These are phyloP conservation scores for Zymoseptoria ardabiliae DNA, from an alignment of 2,329 filamentous ascomycete species.

Conservation along the genomic window DNA sequence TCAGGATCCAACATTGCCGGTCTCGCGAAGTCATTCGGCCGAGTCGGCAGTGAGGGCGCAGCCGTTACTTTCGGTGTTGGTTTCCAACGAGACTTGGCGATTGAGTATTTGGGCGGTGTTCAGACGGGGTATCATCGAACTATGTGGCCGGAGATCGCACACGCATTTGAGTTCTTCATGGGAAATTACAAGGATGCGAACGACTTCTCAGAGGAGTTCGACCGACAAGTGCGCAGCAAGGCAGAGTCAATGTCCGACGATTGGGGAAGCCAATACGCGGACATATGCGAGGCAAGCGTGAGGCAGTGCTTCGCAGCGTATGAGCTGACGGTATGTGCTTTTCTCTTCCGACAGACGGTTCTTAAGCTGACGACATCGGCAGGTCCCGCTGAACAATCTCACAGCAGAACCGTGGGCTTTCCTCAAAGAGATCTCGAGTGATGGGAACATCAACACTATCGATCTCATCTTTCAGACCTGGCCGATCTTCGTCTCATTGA, in stretches of 20 bases:
- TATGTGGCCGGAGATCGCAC: constrained; percentile 16
- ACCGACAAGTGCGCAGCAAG: constrained; percentile 16
- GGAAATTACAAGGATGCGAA: constrained; percentile 12
- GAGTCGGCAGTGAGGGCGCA: neutral
- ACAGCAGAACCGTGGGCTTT: constrained; percentile 32
- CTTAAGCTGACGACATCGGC: neutral
- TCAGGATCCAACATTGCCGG: constrained; percentile 15
- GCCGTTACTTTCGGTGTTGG: constrained; percentile 21
- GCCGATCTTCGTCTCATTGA: constrained; percentile 26
- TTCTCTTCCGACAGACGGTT: neutral
- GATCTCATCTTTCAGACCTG: constrained; percentile 28
- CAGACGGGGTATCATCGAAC: constrained; percentile 23
- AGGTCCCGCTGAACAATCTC: constrained; percentile 17
- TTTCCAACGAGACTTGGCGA: constrained; percentile 16
- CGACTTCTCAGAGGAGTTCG: constrained; percentile 13
- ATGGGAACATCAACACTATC: constrained; percentile 29
- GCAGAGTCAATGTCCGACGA: constrained; percentile 16
- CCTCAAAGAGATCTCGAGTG: constrained; percentile 49
- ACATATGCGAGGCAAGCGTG: constrained; percentile 23
- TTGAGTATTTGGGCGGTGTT: constrained; percentile 17
- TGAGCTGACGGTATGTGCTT: constrained; percentile 17
- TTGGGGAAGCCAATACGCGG: constrained; percentile 23
- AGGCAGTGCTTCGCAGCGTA: constrained; percentile 23
- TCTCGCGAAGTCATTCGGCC: constrained; percentile 14
- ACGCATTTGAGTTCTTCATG: constrained; percentile 19